Base-by-base conservation (phyloP, 2,329 filamentous ascomycete species). In the Thyridium curvatum region DNA sequence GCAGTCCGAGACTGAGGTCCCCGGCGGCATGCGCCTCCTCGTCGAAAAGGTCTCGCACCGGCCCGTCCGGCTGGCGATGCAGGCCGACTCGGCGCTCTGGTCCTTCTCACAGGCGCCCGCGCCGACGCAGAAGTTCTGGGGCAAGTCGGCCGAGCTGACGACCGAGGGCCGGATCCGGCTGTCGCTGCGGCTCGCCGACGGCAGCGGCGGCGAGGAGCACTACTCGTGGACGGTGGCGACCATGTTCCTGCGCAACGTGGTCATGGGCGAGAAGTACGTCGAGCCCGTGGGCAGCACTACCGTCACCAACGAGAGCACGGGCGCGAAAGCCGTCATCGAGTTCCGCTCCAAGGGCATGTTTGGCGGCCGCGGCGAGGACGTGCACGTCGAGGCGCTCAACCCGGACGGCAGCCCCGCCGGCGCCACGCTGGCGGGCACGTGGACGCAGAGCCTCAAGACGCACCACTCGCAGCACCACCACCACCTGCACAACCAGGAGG, bases 281-380 rank as follows among this genome's bases (percentile, higher is more conserved):
- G 93, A 98, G 63, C 93, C 93, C 0, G 87, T 94, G 1, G 90
- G 90, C 34, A 87, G 78, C 32, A 93, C 97, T 86, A 80, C 82
- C 17, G 77, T 98, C 28, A 66, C 78, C 47, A 91, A 91, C 58
- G 93, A 98, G 53, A 84, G 76, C 5, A 88, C 82, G 0, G 88
- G 90, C 8, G 80, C 85, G 48, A 90, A 87, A 56, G 86, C 89
- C 1, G 72, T 83, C n/a, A 79, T 88, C 34, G 89, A 91, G 41
- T 98, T 98, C 68, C 94, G 93, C 58, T 79, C 84, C 40, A 94
- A 93, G 56, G 91, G 93, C 48, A 95, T 98, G 87, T 98, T 97
- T 65, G 90, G 91, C 26, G 93, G 93, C 12, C 81, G 93, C 41
- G 85, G 84, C 45, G 93, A 98, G 61, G 93, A 98, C 45, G 86